A percentile compares a stretch with the other conserved stretches of the same genome.
Evolutionary conservation across 1,139 yeast species (phyloP).

Genomic region (Maudiozyma humilis): DNA sequence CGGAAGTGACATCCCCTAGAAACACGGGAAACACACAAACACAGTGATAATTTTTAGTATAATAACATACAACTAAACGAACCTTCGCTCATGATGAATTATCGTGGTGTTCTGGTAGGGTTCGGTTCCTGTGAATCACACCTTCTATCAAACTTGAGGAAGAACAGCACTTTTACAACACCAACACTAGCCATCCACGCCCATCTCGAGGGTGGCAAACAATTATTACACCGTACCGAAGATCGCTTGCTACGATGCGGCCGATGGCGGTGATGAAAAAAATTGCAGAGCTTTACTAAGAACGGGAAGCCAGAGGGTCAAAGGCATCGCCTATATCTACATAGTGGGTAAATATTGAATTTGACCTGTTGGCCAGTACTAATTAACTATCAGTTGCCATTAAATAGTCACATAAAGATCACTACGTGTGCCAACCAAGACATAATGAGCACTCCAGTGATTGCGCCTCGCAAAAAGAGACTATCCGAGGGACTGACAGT

Average conservation of each 20-base stretch:
- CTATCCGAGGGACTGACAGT: conserved; percentile 52
- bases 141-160: too few species aligned
- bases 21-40: too few species aligned
- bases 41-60: neutral
- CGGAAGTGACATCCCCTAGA: too few species aligned
- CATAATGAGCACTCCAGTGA: conserved; percentile 17
- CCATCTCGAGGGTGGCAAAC: neutral
- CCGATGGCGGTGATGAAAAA: too few species aligned
- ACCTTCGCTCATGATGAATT: neutral
- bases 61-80: conserved; percentile 1
- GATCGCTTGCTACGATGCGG: neutral
- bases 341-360: too few species aligned
- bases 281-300: neutral
- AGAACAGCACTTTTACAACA: too few species aligned
- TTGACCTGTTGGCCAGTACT: too few species aligned
- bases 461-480: conserved; percentile 22
- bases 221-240: neutral
- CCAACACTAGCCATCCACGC: too few species aligned
- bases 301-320: neutral
- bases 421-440: too few species aligned
- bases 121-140: too few species aligned
- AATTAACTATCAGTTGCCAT: too few species aligned
- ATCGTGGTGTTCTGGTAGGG: neutral
- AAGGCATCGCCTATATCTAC: neutral
- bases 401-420: too few species aligned